Evolutionary conservation across 2,329 filamentous ascomycete genomes (phyloP).

Genomic region (Cladobotryum mycophilum): DNA sequence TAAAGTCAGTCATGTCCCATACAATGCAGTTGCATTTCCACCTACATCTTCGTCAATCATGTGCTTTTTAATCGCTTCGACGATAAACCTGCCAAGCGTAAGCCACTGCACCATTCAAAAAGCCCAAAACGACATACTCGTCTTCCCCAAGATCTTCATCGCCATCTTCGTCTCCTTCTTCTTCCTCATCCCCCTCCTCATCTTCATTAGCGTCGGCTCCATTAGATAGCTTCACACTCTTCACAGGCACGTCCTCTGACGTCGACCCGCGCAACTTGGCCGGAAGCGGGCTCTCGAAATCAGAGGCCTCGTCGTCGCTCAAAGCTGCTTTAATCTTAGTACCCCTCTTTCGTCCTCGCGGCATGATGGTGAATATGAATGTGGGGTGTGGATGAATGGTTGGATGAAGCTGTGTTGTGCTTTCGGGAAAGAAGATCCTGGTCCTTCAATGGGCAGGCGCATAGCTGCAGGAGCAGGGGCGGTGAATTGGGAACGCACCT

Average conservation of each 20-base stretch:
- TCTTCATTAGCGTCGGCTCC: slow-evolving; percentile 5
- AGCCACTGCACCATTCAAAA: slow-evolving; percentile 16
- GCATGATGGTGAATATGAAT: slow-evolving; percentile 8
- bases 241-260: slow-evolving; percentile 13
- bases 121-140: slow-evolving; percentile 31
- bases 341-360: slow-evolving; percentile 4
- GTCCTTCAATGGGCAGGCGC: neutral
- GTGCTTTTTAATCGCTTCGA: slow-evolving; percentile 67
- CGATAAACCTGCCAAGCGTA: slow-evolving; percentile 53
- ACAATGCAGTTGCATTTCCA: neutral
- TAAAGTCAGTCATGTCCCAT: slow-evolving; percentile 6
- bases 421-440: neutral
- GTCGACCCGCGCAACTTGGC: slow-evolving; percentile 21
- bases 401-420: neutral
- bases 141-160: slow-evolving; percentile 33
- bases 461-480: neutral
- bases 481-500: slow-evolving; percentile 9
- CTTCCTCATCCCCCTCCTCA: slow-evolving; percentile 23
- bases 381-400: neutral
- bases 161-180: slow-evolving; percentile 28
- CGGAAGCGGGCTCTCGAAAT: slow-evolving; percentile 22
- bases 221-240: slow-evolving; percentile 9
- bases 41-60: slow-evolving; percentile 51
- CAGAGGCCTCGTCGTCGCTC: slow-evolving; percentile 32
- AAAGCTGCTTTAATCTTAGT: slow-evolving; percentile 26